phyloP scores from a whole-genome alignment of 805 yeast genomes.

The Ascoidea tarda region DNA sequence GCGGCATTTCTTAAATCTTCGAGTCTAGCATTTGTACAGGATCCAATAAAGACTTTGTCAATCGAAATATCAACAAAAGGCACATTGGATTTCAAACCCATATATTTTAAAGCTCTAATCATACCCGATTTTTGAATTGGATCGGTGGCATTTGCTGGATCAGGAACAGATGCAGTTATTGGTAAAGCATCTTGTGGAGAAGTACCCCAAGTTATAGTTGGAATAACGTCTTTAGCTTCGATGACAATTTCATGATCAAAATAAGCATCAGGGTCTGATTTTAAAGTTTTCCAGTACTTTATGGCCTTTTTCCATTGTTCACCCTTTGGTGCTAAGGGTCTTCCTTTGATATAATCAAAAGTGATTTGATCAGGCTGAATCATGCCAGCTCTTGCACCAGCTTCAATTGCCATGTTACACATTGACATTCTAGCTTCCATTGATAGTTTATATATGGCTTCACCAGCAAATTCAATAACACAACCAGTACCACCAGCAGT shows the following conservation, averaged over 20 bases:
- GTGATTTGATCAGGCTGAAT: slow-evolving; percentile 90
- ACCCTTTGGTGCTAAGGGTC: slow-evolving; percentile 92
- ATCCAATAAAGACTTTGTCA: slow-evolving; percentile 95
- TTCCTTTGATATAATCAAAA: slow-evolving; percentile 77
- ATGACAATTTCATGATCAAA: slow-evolving; percentile 78
- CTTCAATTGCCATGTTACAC: slow-evolving; percentile 98
- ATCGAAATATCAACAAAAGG: slow-evolving; percentile 61
- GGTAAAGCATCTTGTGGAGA: slow-evolving; percentile 99
- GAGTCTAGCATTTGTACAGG: slow-evolving; percentile 95
- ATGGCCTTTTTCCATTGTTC: slow-evolving; percentile 93
- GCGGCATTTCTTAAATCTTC: slow-evolving; percentile 97
- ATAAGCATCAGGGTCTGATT: slow-evolving; percentile 79
- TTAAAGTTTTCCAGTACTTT: slow-evolving; percentile 77
- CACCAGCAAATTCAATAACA: slow-evolving; percentile 94
- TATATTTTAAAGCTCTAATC: slow-evolving; percentile 83
- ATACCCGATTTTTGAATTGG: slow-evolving; percentile 71
- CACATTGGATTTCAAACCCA: slow-evolving; percentile 79
- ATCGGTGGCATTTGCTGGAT: slow-evolving; percentile 60
- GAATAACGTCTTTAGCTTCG: slow-evolving; percentile 73
- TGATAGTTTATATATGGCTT: slow-evolving; percentile 76
- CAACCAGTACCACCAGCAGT: slow-evolving; percentile 99
- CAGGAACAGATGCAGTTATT: slow-evolving; percentile 81
- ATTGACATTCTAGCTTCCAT: slow-evolving; percentile 99
- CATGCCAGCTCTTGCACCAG: slow-evolving; percentile 99
- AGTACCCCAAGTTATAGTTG: slow-evolving; percentile 99